phyloP scores from a whole-genome alignment of 768 basidiomycete genomes.

The Phylloporus sp. region DNA sequence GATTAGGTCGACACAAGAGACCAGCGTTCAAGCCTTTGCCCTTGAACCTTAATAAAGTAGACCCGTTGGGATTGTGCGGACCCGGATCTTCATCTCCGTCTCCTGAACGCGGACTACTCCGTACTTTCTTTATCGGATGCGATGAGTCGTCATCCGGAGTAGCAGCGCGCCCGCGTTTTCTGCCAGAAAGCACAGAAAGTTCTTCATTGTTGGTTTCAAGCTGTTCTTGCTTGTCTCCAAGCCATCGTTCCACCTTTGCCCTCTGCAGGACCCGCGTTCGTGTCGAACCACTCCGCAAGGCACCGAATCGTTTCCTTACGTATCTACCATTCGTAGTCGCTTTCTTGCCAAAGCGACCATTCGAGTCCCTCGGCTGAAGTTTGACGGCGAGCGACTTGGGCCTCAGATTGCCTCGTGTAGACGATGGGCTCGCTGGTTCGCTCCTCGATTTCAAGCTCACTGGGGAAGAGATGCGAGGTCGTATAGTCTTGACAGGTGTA shows the following conservation, averaged over 20 bases:
- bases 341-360: conserved; percentile 68
- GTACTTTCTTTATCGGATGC: conserved; percentile 25
- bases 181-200: conserved; percentile 8
- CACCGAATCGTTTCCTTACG: conserved; percentile 32
- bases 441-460: conserved; percentile 18
- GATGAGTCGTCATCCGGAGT: conserved; percentile 23
- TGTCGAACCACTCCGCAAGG: conserved; percentile 24
- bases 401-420: conserved; percentile 24
- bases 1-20: conserved; percentile 56
- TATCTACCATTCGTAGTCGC: conserved; percentile 42
- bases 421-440: conserved; percentile 23
- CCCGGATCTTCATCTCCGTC: conserved; percentile 26
- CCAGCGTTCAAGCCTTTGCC: conserved; percentile 37
- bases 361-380: conserved; percentile 55
- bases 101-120: conserved; percentile 16
- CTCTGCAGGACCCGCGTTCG: conserved; percentile 40
- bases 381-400: conserved; percentile 43
- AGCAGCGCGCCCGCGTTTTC: conserved; percentile 22
- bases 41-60: conserved; percentile 27
- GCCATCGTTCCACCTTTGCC: conserved; percentile 38
- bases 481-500: conserved; percentile 11
- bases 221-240: conserved; percentile 25
- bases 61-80: conserved; percentile 24
- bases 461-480: conserved; percentile 15
- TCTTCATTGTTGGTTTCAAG: conserved; percentile 14